phyloP scores from a whole-genome alignment of 2,329 filamentous ascomycete species.

The Cyphellophora europaea region DNA sequence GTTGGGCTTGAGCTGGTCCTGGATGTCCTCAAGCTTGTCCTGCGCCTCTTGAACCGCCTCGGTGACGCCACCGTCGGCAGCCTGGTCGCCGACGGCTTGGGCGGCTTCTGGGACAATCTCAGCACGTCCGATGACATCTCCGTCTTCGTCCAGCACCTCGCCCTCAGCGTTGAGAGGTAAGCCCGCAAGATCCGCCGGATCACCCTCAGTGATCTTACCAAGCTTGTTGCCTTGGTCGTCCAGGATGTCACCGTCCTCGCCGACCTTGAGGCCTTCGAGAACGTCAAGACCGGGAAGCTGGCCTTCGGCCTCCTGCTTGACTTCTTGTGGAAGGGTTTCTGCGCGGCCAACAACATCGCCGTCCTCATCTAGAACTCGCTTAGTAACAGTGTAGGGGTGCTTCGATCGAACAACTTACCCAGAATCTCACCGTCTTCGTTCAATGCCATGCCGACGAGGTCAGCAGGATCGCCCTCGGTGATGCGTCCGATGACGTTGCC shows the following conservation, averaged over 20 bases:
- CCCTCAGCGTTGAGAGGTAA: slow-evolving; percentile 30
- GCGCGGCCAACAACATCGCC: slow-evolving; percentile 27
- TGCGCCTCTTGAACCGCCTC: slow-evolving; percentile 34
- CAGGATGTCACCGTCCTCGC: slow-evolving; percentile 45
- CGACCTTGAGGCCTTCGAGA: slow-evolving; percentile 32
- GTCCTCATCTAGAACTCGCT: slow-evolving; percentile 28
- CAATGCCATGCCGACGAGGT: slow-evolving; percentile 29
- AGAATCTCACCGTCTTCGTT: slow-evolving; percentile 32
- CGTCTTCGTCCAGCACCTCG: slow-evolving; percentile 27
- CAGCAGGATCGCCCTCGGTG: slow-evolving; percentile 31
- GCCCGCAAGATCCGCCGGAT: slow-evolving; percentile 30
- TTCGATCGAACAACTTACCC: too few relatives aligned
- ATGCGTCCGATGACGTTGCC: slow-evolving; percentile 29
- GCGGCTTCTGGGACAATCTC: slow-evolving; percentile 24
- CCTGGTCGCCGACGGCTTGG: slow-evolving; percentile 10
- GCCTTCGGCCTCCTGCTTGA: slow-evolving; percentile 40
- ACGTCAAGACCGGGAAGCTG: slow-evolving; percentile 30
- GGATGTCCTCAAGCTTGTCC: slow-evolving; percentile 27
- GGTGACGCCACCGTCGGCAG: slow-evolving; percentile 13
- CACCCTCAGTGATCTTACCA: slow-evolving; percentile 32
- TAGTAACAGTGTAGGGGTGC: too few relatives aligned
- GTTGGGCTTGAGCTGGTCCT: slow-evolving; percentile 24
- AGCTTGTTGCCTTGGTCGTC: slow-evolving; percentile 30
- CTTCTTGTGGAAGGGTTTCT: slow-evolving; percentile 27
- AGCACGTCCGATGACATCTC: slow-evolving; percentile 27